Evolutionary conservation across 169 alveolate genomes (phyloP), one percentile per base, ranked within the genome.

Genomic region (Eimeria maxima): DNA sequence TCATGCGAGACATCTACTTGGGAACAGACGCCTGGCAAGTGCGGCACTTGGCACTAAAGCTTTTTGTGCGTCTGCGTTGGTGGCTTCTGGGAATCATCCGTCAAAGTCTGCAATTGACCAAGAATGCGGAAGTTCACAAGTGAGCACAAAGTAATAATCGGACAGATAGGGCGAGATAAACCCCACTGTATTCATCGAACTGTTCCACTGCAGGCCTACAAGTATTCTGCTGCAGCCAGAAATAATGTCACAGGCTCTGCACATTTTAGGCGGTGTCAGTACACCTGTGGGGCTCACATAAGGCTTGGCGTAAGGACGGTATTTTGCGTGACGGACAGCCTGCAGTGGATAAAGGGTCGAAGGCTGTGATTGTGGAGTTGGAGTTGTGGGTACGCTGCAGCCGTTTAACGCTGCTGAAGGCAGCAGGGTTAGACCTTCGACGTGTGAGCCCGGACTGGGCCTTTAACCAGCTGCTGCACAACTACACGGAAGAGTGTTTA

Each of bases 391-490:
- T 89, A 42, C 44, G 74, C 71, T 53, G 84, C 95, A 90, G 95
- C n/a, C 86, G 95, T 65, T 63, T 90, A 45, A 78, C 87, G 16
- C 81, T 90, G 80, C 73, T 90, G 57, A 78, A 76, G 78, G 86
- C 95, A 11, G 87, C 95, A 16, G 95, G 95, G 24, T 27, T 90
- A 71, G 95, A 90, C 42, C 29, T 73, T 24, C 88, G 95, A 6
- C 95, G 78, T 33, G 65, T 57, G 42, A 33, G 87, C 80, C 90
- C 73, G 7, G 86, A 76, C 13, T 90, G 95, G 95, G 71, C 89
- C 16, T 69, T 90, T n/a, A 71, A 71, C 60, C 95, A 90, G 89
- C 90, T 90, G 63, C 73, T 90, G 55, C 95, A 78, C 65, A 90
- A 90, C 78, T 90, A 90, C 90, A 55, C 74, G 18, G 95, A 90